Base-by-base conservation (phyloP, 1,139 yeast genomes). In the Candida frijolesensis region DNA sequence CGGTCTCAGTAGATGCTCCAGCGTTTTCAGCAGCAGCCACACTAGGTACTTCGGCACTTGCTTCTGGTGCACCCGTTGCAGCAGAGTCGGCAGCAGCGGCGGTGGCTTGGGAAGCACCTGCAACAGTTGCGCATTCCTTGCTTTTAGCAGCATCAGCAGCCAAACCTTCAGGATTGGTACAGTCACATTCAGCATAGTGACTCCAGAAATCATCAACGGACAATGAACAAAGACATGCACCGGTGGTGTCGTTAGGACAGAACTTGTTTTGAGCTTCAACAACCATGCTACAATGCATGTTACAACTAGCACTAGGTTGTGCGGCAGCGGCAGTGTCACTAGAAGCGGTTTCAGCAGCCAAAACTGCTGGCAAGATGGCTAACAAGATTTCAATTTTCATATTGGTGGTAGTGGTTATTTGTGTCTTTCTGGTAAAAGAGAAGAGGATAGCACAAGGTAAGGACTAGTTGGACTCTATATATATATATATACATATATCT, bases 131-230 rank as follows among this genome's bases (percentile, higher is more conserved):
- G 33, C 35, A 16, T 15, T 16, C 37, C 38, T 40, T 29, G 30
- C 30, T 38, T 10, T 19, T 25, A 8, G 39, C 33, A 25, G 34
- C 33, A n/a, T 39, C 35, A 34, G 34, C 42, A 8, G 18, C 50
- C n/a, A 40, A 32, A 7, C 25, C 19, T 11, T 25, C 19, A 12
- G 42, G 39, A 35, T 45, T 43, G 46, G 52, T 22, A 50, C 52
- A 42, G 47, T 53, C 9, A 53, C 46, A 18, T 46, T 44, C 38
- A 46, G 48, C 34, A 45, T 50, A 45, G 34, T 39, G 30, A 42
- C 35, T 38, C 50, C 41, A 27, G 47, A 44, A 33, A 47, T 15
- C 19, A 48, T 45, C 41, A 51, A 42, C 12, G 40, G 45, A 22
- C 49, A 51, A 43, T 40, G 27, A 43, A 47, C 50, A 52, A 53